Evolutionary conservation across 495 filamentous ascomycete species (phyloP).

Genomic region (Aspergillus avenaceus): DNA sequence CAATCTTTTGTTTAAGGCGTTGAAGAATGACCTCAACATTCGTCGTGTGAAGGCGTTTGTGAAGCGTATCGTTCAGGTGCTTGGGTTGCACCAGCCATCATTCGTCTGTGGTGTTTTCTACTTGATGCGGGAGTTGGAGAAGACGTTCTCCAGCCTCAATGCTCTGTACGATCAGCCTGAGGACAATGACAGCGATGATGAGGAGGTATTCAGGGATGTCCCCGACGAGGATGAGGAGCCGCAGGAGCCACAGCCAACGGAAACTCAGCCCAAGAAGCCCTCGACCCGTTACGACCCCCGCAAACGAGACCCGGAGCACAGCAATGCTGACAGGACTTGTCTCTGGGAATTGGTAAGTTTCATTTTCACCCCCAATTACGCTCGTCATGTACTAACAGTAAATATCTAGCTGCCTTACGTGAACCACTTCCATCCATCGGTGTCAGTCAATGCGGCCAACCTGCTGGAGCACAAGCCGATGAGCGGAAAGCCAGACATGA

Average conservation of each 20-base stretch:
- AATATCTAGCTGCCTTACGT: conserved; percentile 59
- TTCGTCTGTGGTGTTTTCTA: conserved; percentile 90
- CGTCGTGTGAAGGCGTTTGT: conserved; percentile 92
- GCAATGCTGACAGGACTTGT: conserved; percentile 84
- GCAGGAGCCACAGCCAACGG: conserved; percentile 15
- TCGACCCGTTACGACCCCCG: conserved; percentile 68
- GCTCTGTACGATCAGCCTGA: conserved; percentile 71
- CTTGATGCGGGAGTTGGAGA: conserved; percentile 75
- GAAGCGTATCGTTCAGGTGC: conserved; percentile 85
- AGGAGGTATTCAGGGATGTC: conserved; percentile 71
- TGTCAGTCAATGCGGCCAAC: conserved; percentile 75
- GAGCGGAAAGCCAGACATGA: conserved; percentile 82
- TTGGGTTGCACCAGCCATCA: conserved; percentile 80
- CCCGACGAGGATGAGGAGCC: conserved; percentile 50
- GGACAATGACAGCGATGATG: conserved; percentile 59
- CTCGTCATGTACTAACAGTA: conserved; percentile 6
- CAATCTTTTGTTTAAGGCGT: conserved; percentile 80
- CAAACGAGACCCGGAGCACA: conserved; percentile 86
- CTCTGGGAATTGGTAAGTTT: conserved; percentile 80
- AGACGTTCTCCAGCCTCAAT: conserved; percentile 67
- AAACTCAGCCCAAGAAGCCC: conserved; percentile 23
- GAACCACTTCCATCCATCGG: conserved; percentile 87
- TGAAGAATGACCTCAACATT: conserved; percentile 82
- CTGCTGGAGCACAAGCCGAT: conserved; percentile 63
- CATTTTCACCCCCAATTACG: background rate